A percentile compares a stretch with the other conserved stretches of the same genome.
These are phyloP conservation scores for Gossypium sturtianum DNA, from an alignment of 345 rosid species.

Conservation along the genomic window DNA sequence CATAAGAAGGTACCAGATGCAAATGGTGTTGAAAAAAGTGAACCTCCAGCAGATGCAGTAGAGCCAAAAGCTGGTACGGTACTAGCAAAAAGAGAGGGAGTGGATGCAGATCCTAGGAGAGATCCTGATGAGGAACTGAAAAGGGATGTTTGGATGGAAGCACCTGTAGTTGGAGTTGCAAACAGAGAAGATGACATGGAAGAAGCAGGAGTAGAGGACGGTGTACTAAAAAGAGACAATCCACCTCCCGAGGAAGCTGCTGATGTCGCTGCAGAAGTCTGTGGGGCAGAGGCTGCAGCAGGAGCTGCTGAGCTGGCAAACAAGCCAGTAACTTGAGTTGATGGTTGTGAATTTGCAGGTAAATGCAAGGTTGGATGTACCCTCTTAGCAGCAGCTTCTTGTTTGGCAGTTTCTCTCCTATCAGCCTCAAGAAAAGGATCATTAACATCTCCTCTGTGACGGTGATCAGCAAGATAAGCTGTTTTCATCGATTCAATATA, in stretches of 20 bases:
- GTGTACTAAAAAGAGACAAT: constrained; percentile 60
- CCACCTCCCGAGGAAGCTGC: constrained; percentile 64
- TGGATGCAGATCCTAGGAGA: constrained; percentile 49
- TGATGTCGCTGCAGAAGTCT: constrained; percentile 38
- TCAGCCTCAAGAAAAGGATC: constrained; percentile 98
- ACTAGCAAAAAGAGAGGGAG: constrained; percentile 51
- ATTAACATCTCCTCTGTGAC: constrained; percentile 64
- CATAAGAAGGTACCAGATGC: constrained; percentile 43
- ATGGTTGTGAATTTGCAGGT: constrained; percentile 64
- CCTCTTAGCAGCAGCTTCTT: constrained; percentile 93
- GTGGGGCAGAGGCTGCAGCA: constrained; percentile 38
- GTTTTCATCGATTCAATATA: constrained; percentile 80
- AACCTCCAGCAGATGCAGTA: constrained; percentile 43
- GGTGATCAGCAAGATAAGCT: constrained; percentile 88
- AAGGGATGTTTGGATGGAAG: constrained; percentile 31
- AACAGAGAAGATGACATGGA: constrained; percentile 48
- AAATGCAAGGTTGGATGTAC: constrained; percentile 93
- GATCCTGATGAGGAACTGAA: constrained; percentile 23
- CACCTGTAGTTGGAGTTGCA: constrained; percentile 59
- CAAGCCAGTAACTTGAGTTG: constrained; percentile 66
- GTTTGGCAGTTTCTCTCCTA: constrained; percentile 90
- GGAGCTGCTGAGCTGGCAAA: constrained; percentile 49
- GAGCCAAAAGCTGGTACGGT: constrained; percentile 43
- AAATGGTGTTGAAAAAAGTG: constrained; percentile 59
- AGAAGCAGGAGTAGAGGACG: constrained; percentile 48